Evolutionary conservation across 306 rosid species (phyloP), one percentile per base, ranked within the genome.

Genomic region (Cicer bijugum): DNA sequence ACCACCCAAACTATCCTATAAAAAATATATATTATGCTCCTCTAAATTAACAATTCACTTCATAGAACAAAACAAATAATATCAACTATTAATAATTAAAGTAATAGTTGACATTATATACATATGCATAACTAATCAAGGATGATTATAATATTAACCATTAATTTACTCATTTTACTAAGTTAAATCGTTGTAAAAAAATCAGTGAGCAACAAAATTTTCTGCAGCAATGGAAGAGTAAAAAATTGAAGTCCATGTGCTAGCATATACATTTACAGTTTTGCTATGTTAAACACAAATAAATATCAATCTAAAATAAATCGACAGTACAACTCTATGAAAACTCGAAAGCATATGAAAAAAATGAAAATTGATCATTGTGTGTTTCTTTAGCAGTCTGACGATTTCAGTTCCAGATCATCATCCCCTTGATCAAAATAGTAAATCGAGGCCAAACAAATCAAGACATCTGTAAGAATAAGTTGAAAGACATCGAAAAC

Each of bases 401-500:
- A 43, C 14, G 56, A 56, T 60, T 61, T 75, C 73, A 8, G 52
- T 14, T 52, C 71, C 19, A 44, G 64, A n/a, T 61, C 72, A 58
- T 84, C 81, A 66, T 64, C 72, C 67, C 56, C 86, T 63, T 45
- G 71, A 73, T 78, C 77, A 58, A 89, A 84, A 82, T 85, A 91
- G 87, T 82, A 94, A 56, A 85, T 77, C 10, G 95, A 89, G 59
- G 98, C 89, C 75, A 87, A 74, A 84, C 98, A 91, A 20, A 87
- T 82, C 16, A 85, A 81, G 66, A 82, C 37, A 70, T 91, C 98
- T 4, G 97, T 84, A 45, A 91, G 87, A 60, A 86, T 35, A 55
- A 94, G 95, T 83, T 86, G 86, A 59, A 71, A 87, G 68, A 88
- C 92, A 69, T 91, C 98, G 38, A 94, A 91, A 75, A 91, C 96